Percentiles rank a stretch among this genome's conserved stretches.
Evolutionary conservation across 2,329 filamentous ascomycete species (phyloP).

Genomic region (Microsporum ferrugineum): DNA sequence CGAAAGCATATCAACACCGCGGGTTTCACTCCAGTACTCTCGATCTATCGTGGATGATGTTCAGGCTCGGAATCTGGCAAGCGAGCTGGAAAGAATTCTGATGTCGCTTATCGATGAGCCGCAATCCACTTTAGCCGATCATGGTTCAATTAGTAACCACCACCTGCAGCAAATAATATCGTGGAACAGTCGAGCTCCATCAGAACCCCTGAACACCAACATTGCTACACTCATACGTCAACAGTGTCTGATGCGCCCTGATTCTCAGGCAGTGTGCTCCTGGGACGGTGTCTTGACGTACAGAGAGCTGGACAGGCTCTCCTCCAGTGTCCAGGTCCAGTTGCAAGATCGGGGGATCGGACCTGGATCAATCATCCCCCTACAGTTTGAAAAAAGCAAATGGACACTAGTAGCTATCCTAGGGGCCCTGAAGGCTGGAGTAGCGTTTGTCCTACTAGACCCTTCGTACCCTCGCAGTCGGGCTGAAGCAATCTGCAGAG

Average conservation of each 20-base stretch:
- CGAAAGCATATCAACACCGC: not conserved
- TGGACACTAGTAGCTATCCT: constrained; percentile 14
- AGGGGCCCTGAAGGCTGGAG: constrained; percentile 13
- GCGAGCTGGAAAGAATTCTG: not conserved
- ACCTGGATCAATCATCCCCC: constrained; percentile 10
- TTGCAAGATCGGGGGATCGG: constrained; percentile 16
- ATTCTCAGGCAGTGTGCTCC: constrained; percentile 15
- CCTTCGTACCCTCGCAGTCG: constrained; percentile 9
- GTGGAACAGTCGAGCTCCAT: constrained; percentile 5
- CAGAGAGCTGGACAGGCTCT: constrained; percentile 14
- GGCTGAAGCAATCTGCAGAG: not conserved
- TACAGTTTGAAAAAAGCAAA: constrained; percentile 14
- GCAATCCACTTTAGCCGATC: not conserved
- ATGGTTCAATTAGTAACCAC: not conserved
- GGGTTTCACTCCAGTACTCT: not conserved
- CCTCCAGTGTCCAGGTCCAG: constrained; percentile 9
- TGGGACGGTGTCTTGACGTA: constrained; percentile 17
- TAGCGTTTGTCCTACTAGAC: constrained; percentile 13
- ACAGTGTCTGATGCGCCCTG: constrained; percentile 9
- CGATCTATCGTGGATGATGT: not conserved
- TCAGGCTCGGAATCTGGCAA: not conserved
- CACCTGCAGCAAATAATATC: constrained; percentile 2
- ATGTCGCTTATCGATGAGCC: not conserved
- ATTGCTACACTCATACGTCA: constrained; percentile 16
- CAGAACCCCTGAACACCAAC: not conserved